Conservation (phyloP, 148 eudicot species). For the Heliamphora exappendiculata region DNA sequence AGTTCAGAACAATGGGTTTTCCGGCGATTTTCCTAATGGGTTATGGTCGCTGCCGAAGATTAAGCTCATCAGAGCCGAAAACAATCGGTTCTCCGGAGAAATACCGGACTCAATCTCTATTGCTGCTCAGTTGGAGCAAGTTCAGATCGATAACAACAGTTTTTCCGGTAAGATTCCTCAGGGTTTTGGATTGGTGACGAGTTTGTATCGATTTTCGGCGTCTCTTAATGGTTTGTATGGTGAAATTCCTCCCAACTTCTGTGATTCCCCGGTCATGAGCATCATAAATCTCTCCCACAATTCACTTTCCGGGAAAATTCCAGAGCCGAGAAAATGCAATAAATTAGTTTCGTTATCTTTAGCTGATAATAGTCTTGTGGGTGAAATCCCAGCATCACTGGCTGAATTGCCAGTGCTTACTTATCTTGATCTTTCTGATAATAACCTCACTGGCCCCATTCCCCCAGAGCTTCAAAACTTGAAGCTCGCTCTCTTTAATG, state of each 20-base stretch:
- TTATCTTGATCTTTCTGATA: slow-evolving; percentile 82
- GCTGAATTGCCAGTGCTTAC: slow-evolving; percentile 75
- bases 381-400: slow-evolving; percentile 65
- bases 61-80: slow-evolving; percentile 75
- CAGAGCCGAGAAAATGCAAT: slow-evolving; percentile 55
- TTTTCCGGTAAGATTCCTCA: slow-evolving; percentile 58
- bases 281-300: slow-evolving; percentile 75
- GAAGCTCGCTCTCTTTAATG: slow-evolving; percentile 85
- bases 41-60: slow-evolving; percentile 81
- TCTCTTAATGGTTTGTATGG: slow-evolving; percentile 64
- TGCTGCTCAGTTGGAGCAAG: slow-evolving; percentile 71
- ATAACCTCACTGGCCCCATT: slow-evolving; percentile 71
- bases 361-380: slow-evolving; percentile 60
- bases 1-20: slow-evolving; percentile 72
- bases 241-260: slow-evolving; percentile 66
- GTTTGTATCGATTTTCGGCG: slow-evolving; percentile 83
- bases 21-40: slow-evolving; percentile 61
- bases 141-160: slow-evolving; percentile 90
- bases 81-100: slow-evolving; percentile 65
- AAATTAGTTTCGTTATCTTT: slow-evolving; percentile 69
- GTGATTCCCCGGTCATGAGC: slow-evolving; percentile 90
- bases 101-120: slow-evolving; percentile 55
- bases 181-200: slow-evolving; percentile 63
- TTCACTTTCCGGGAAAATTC: slow-evolving; percentile 53
- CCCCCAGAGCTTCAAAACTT: slow-evolving; percentile 69